These are phyloP conservation scores for Xylaria sp. DNA, from an alignment of 2,329 filamentous ascomycete genomes.

Conservation along the genomic window DNA sequence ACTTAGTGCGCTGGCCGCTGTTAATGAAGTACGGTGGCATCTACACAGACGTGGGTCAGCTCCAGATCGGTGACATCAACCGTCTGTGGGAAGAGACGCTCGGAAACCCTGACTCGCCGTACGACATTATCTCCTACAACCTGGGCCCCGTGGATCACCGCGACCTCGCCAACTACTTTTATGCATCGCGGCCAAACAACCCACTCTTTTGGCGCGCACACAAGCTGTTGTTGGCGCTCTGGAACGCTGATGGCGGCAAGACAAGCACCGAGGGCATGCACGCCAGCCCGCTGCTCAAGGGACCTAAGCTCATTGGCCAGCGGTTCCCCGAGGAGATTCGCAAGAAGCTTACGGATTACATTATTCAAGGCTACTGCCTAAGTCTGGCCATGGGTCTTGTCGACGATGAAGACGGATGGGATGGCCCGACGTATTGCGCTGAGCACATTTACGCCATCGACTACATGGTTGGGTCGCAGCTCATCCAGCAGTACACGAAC, in stretches of 20 bases:
- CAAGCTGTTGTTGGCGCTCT: conserved; percentile 56
- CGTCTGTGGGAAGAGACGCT: conserved; percentile 57
- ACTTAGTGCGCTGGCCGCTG: conserved; percentile 63
- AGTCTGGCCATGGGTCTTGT: conserved; percentile 57
- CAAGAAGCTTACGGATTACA: conserved; percentile 59
- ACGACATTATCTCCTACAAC: conserved; percentile 56
- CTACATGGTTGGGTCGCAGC: conserved; percentile 56
- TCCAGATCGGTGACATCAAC: conserved; percentile 63
- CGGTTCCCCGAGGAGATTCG: conserved; percentile 47
- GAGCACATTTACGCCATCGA: conserved; percentile 57
- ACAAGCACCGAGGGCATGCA: conserved; percentile 58
- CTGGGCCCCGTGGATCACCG: conserved; percentile 43
- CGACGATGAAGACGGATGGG: conserved; percentile 57
- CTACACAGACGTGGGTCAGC: conserved; percentile 62
- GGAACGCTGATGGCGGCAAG: conserved; percentile 52
- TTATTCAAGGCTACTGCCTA: conserved; percentile 61
- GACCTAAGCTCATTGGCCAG: conserved; percentile 47
- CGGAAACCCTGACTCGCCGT: conserved; percentile 51
- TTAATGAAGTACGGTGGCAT: conserved; percentile 63
- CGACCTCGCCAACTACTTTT: conserved; percentile 56
- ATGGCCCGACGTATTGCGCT: conserved; percentile 57
- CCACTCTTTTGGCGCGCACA: conserved; percentile 55
- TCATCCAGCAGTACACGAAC: conserved; percentile 57
- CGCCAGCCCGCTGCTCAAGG: conserved; percentile 52
- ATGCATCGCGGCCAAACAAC: conserved; percentile 47